Base-by-base conservation (phyloP, 352 stramenopile species). In the Globisporangium ultimum region DNA sequence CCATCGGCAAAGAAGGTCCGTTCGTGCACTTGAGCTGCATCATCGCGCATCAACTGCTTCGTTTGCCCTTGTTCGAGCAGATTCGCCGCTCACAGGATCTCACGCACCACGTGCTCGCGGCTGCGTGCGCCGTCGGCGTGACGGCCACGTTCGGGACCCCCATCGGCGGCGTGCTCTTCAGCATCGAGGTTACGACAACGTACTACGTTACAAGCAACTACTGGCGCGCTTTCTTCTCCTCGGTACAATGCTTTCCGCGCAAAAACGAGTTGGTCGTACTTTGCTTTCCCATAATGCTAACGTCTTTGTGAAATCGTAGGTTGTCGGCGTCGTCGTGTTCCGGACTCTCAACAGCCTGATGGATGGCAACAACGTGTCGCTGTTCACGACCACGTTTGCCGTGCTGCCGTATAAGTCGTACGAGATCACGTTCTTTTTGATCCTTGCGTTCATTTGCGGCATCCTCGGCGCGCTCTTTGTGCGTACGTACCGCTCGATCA, bases 151-250 rank as follows among this genome's bases (percentile, higher is more conserved):
- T 92, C 41, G 80, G 81, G 20, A 79, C 80, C 15, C 83, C 83
- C 34, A 81, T 92, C 21, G 83, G 83, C n/a, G 83, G 83, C 14
- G 77, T 92, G 42, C 64, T 92, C 5, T 92, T 92, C 53, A 87
- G 72, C 57, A 88, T 92, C 36, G 83, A 92, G 55, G 85, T 94
- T 53, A 97, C 90, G 0, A 87, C 79, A 34, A 90, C 82, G 32
- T 89, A 89, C 66, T 97, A 97, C 75, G 79, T 93, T 59, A 90
- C 84, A 42, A 85, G 74, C 47, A 96, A 95, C 65, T 93, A 97
- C 61, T 95, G 87, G 77, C 79, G 84, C n/a, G 85, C 82, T 3
- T 96, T 97, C 71, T 92, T 97, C 60, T 87, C 80, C 22, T 93
- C 89, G 11, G 66, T 66, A 51, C 11, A 49, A 34, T 36, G 28